Evolutionary conservation across 2,329 filamentous ascomycete genomes (phyloP), one percentile per base, ranked within the genome.

Genomic region (Xylaria hypoxylon): DNA sequence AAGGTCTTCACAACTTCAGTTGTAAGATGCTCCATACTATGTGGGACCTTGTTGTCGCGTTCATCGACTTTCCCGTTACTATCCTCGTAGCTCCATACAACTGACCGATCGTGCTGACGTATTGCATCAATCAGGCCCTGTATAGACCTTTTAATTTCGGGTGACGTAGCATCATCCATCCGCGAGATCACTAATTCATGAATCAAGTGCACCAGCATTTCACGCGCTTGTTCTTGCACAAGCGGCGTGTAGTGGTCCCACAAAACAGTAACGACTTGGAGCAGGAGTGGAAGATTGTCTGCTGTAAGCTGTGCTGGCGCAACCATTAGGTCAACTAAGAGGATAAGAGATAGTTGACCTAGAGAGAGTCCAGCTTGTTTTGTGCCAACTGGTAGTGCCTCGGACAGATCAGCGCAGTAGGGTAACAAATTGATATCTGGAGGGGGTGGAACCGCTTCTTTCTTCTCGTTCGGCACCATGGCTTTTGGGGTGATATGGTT

Each of bases 241-340:
- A 97, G 87, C 2, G 93, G 89, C 1, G 93, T 97, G 75, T 99
- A 97, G 75, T 98, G 95, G 77, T 99, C 96, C 96, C 96, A 99
- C 1, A 98, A 86, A 3, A 98, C 93, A 13, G 95, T 90, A 5
- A 97, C 90, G 8, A 97, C 92, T 78, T 99, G 96, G 15, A 99
- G 83, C 22, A 99, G 83, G 28, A 97, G 86, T 1, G 95, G 93
- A 2, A 98, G 87, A 72, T 92, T 92, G 52, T 97, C 93, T 19
- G 89, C 84, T 2, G 88, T 85, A 17, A 98, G 84, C 58, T 94
- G 90, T 40, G 97, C 90, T 0, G 96, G 95, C 10, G 95, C 92
- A 11, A 99, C 94, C 88, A 99, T 96, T 47, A 99, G 84, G 78
- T 99, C 96, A 5, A 99, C 96, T 2, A 99, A 86, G 62, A 99